These are phyloP conservation scores for Rhodomyrtus psidioides DNA, from an alignment of 441 rosid genomes.

Conservation along the genomic window DNA sequence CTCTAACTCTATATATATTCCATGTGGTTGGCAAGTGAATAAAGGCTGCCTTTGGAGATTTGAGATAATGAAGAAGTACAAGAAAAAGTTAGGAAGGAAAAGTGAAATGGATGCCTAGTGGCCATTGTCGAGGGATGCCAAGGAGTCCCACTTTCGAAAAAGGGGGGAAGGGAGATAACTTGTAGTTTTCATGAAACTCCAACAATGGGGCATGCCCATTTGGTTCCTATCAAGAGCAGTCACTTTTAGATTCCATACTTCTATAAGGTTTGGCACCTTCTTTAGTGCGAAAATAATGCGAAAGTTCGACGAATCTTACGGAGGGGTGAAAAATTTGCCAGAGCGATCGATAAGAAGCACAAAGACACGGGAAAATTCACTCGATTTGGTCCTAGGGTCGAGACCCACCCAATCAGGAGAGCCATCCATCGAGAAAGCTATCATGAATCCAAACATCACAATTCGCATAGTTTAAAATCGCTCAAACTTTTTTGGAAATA, in stretches of 20 bases:
- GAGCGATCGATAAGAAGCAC: not conserved
- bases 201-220: not conserved
- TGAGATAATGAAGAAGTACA: not conserved
- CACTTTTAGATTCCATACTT: not conserved
- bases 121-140: not conserved
- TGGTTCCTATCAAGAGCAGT: not conserved
- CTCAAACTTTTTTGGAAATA: not conserved
- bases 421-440: not conserved
- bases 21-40: not conserved
- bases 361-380: not conserved
- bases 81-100: not conserved
- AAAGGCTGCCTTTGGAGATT: not conserved
- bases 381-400: not conserved
- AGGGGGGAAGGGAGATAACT: not conserved
- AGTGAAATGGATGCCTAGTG: not conserved
- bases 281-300: not conserved
- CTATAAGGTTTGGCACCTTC: not conserved
- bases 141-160: not conserved
- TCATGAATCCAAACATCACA: not conserved
- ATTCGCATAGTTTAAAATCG: too few species aligned
- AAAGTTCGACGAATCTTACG: not conserved
- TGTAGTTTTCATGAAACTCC: not conserved
- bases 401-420: not conserved
- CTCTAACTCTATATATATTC: not conserved
- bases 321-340: not conserved